Evolutionary conservation across 2,329 filamentous ascomycete genomes (phyloP), one percentile per base, ranked within the genome.

Genomic region (Ciborinia camelliae): DNA sequence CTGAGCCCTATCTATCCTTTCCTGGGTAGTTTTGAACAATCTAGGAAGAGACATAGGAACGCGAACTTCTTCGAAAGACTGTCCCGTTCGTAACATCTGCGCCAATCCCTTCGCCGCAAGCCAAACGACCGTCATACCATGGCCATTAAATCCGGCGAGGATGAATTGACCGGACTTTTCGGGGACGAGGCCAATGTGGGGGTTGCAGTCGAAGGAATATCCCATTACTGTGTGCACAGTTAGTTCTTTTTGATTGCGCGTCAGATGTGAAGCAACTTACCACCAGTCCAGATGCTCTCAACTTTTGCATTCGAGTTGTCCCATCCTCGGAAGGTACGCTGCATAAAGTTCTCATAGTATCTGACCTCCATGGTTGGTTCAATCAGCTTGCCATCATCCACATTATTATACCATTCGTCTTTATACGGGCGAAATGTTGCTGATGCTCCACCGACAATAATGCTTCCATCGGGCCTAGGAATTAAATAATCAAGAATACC

Each of bases 321-420:
- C 82, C 81, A 85, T 0, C 81, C 45, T 14, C 26, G 26, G n/a
- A 41, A 82, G 48, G 77, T 76, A 3, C 75, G 28, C 4, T 73
- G 63, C 63, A 65, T 65, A 59, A 81, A 81, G 0, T 75, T 74
- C n/a, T 79, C 75, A 10, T 41, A 35, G 66, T 82, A 84, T 69
- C 82, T 79, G 23, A 71, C 54, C 39, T 73, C 73, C 0, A 78
- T 78, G 6, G 35, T 37, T 1, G 72, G 66, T 2, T 76, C 74
- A 26, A 85, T 80, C 4, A 80, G 69, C 4, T 73, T 74, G 9
- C 75, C 73, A 68, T 84, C 82, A 62, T 82, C 78, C 10, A 75
- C 75, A 54, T 78, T 80, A n/a, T 78, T 73, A 66, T 79, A 80
- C 81, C 82, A 84, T 28, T 75, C 69, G 3, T 74, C 64, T 26